Evolutionary conservation across 306 rosid genomes (phyloP), one percentile per base, ranked within the genome.

Genomic region (Glycine soja): DNA sequence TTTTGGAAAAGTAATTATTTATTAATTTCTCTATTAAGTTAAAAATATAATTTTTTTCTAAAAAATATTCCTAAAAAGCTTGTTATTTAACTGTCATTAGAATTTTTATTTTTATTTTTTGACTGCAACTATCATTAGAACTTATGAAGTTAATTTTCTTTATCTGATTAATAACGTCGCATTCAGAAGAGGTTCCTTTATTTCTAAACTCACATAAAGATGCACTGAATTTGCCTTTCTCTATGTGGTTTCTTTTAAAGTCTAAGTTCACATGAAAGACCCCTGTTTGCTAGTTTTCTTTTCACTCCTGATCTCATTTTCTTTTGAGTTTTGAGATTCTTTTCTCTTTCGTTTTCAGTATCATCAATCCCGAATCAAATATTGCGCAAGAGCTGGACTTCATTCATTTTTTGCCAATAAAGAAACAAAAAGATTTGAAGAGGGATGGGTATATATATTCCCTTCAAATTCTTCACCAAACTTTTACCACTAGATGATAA

Each of bases 351-450:
- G 8, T 34, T 62, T 48, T 11, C 58, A 67, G 2, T 16, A 11
- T 6, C 45, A 50, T 64, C 58, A 24, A 57, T 5, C 45, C 40
- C 4, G 8, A 42, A 42, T 42, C 45, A 4, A 42, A 30, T 4
- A 16, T 32, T 57, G 69, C 13, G 42, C 30, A 50, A 32, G 38
- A 79, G 83, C 83, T 70, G 83, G 77, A 70, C 48, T 70, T 79
- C 61, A 24, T 59, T 46, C 61, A 42, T 6, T 8, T 16, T 66
- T n/a, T 10, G 10, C 32, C 62, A 24, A 54, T 19, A 45, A 57
- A 69, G 19, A 45, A 70, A 12, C 24, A 70, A 79, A 79, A 24
- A 24, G 30, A 24, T 24, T 24, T 24, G 2, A 70, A 11, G 13
- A 45, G 24, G 13, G 47, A 9, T 45, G 12, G 24, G 61, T 43